Conservation (phyloP, 768 basidiomycete genomes). For the Cyclocybe aegerita region DNA sequence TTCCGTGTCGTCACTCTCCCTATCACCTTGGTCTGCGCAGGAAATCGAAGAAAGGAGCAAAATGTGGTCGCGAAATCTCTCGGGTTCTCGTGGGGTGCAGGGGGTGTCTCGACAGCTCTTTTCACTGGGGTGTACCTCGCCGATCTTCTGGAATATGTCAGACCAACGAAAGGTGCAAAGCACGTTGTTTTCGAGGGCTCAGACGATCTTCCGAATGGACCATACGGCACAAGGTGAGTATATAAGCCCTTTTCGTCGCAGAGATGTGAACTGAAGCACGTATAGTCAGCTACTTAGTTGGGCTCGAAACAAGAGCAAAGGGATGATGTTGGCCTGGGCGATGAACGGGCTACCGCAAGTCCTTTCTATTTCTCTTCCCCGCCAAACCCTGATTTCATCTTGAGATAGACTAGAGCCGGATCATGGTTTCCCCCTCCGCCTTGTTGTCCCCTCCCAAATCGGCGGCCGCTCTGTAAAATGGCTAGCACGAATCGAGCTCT, state of each 20-base stretch:
- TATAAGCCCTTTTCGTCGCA: neutral
- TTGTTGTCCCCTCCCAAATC: conserved; percentile 62
- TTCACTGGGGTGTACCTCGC: conserved; percentile 61
- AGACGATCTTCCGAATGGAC: conserved; percentile 57
- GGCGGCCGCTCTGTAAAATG: conserved; percentile 64
- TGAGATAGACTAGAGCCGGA: conserved; percentile 46
- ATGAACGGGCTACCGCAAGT: conserved; percentile 55
- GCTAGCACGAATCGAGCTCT: conserved; percentile 55
- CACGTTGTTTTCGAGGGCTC: conserved; percentile 62
- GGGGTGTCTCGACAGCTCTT: conserved; percentile 50
- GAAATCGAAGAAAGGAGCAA: conserved; percentile 66
- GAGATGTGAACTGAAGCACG: neutral
- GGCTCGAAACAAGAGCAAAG: conserved; percentile 42
- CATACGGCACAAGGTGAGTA: conserved; percentile 49
- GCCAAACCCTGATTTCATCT: neutral
- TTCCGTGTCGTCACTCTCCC: conserved; percentile 58
- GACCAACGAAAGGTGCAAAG: conserved; percentile 36
- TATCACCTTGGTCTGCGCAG: conserved; percentile 62
- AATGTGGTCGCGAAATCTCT: conserved; percentile 57
- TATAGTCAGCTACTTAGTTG: conserved; percentile 39
- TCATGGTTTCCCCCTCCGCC: conserved; percentile 66
- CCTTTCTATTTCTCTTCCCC: conserved; percentile 2
- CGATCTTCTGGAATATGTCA: conserved; percentile 49
- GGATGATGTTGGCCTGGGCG: conserved; percentile 53
- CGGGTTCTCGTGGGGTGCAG: conserved; percentile 58